Evolutionary conservation across 164 flowering plant species (phyloP).

Genomic region (Aristolochia californica): DNA sequence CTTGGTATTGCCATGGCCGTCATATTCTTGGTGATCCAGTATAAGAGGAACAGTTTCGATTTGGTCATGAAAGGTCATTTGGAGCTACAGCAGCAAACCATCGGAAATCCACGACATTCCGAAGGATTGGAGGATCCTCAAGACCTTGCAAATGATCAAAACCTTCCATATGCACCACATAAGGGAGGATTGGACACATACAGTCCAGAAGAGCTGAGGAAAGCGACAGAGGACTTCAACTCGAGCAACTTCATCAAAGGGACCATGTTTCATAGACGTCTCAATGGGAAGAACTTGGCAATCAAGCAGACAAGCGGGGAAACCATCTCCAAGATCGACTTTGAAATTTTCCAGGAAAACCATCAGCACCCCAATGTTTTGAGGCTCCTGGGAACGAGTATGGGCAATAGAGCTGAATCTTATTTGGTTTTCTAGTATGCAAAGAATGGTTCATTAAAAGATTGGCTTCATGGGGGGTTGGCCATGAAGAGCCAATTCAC

Average conservation of each 20-base stretch:
- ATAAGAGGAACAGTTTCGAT: constrained; percentile 23
- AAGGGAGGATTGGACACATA: constrained; percentile 40
- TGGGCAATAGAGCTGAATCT: constrained; percentile 25
- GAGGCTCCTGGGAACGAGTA: constrained; percentile 53
- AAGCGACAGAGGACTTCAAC: constrained; percentile 69
- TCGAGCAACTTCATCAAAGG: constrained; percentile 57
- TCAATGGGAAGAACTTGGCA: constrained; percentile 68
- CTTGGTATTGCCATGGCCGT: constrained; percentile 24
- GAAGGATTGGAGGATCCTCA: constrained; percentile 56
- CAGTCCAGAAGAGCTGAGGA: constrained; percentile 46
- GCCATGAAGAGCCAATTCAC: constrained; percentile 88
- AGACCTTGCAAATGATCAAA: constrained; percentile 27
- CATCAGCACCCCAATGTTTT: constrained; percentile 51
- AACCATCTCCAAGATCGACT: constrained; percentile 39
- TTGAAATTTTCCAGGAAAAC: constrained; percentile 34
- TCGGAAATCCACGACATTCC: constrained; percentile 53
- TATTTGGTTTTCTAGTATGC: constrained; percentile 71
- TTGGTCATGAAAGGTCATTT: constrained; percentile 22
- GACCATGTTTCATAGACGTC: constrained; percentile 55
- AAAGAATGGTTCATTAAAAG: constrained; percentile 74
- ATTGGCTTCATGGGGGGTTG: constrained; percentile 89
- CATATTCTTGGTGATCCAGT: constrained; percentile 21
- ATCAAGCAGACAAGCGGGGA: constrained; percentile 34
- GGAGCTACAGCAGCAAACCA: constrained; percentile 62
- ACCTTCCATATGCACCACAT: constrained; percentile 25